These are phyloP conservation scores for Cladorrhinum samala DNA, from an alignment of 495 filamentous ascomycete genomes.

Conservation along the genomic window DNA sequence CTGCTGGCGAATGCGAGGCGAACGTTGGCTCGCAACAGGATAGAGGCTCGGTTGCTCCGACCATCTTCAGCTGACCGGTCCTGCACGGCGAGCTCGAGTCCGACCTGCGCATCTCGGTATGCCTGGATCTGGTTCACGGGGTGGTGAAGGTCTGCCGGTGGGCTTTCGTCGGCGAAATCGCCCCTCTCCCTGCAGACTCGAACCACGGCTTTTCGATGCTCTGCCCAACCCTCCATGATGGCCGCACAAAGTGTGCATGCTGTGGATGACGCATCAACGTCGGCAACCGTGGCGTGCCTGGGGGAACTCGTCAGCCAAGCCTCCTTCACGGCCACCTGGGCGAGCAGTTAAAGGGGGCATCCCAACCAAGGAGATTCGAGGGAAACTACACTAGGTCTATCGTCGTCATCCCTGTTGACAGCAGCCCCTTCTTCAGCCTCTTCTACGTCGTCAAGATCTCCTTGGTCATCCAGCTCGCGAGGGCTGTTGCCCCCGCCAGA, in stretches of 20 bases:
- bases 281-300: slow-evolving; percentile 8
- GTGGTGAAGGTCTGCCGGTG: slow-evolving; percentile 12
- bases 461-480: too few species aligned
- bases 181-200: not conserved
- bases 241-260: slow-evolving; percentile 14
- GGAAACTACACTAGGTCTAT: too few species aligned
- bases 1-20: not conserved
- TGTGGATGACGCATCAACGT: slow-evolving; percentile 10
- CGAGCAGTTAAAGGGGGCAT: too few species aligned
- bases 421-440: too few species aligned
- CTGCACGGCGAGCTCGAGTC: slow-evolving; percentile 1
- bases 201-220: slow-evolving; percentile 9
- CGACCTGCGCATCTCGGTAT: slow-evolving; percentile 7
- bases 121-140: slow-evolving; percentile 12
- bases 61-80: slow-evolving; percentile 2
- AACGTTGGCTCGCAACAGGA: slow-evolving; percentile 7
- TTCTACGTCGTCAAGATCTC: too few species aligned
- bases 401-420: too few species aligned
- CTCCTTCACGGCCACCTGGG: too few species aligned
- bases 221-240: slow-evolving; percentile 16
- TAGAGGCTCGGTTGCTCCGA: not conserved
- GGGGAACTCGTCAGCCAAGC: not conserved
- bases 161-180: slow-evolving; percentile 10
- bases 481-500: too few species aligned
- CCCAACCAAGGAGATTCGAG: too few species aligned